Base-by-base conservation (phyloP, 2,329 filamentous ascomycete genomes). In the Aspergillus sp. region DNA sequence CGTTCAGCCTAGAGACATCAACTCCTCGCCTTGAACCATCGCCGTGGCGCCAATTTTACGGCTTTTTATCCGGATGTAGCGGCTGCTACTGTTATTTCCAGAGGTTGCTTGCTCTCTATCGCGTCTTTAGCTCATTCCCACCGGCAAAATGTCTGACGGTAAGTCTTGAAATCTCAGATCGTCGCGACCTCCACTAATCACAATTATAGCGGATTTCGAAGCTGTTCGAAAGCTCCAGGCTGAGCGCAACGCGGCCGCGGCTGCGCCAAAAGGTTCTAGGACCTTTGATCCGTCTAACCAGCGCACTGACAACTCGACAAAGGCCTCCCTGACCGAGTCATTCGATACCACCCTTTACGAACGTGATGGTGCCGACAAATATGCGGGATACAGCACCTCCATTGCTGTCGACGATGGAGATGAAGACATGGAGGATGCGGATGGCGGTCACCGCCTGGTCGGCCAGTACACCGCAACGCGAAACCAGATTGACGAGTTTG, bases 381-480 rank as follows among this genome's bases (percentile, higher is more conserved):
- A 87, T 78, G 85, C 90, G 14, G 93, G 92, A 64, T 99, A 98
- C 75, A 90, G 95, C 73, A 90, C 86, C n/a, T 92, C 91, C 41
- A 90, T 98, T 66, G 89, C 93, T 40, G 86, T 87, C 56, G 86
- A 85, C 67, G 90, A 89, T 70, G 89, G 88, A 55, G 90, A 91
- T 68, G 89, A 91, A 59, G 90, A 93, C 64, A 87, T 89, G 68
- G 88, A 90, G 59, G 91, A 91, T 74, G 86, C 79, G 56, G 89
- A 90, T 73, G 87, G 80, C n/a, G 80, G 90, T 66, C 86, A 89
- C 68, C 86, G 91, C 59, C 82, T 99, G 60, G 89, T 97, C 35
- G 93, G 93, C 62, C 95, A 98, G 76, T 99, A 99, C 77, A 99
- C 95, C 37, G 95, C 95, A 24, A 93, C 92, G 40, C 89, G 86